phyloP scores from a whole-genome alignment of 192 early-diverging fungal species.

The Gryganskiella cystojenkinii region DNA sequence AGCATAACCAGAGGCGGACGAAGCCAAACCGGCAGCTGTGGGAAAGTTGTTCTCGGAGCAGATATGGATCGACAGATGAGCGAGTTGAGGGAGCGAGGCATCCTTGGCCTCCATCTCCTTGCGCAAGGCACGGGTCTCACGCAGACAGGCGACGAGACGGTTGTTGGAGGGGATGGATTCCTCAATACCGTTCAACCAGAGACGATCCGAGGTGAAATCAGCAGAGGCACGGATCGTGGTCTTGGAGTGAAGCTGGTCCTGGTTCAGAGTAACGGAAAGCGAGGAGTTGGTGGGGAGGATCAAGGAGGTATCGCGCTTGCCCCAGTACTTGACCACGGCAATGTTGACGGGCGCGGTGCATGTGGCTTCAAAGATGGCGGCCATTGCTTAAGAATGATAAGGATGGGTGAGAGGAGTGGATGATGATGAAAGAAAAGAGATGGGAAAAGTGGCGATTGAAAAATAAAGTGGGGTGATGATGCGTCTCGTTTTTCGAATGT shows the following conservation, averaged over 20 bases:
- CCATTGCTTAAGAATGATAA: constrained; percentile 20
- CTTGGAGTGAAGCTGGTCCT: constrained; percentile 95
- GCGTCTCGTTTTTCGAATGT: too few relatives aligned
- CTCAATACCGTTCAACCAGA: constrained; percentile 97
- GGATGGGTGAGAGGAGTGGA: neutral
- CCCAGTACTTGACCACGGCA: constrained; percentile 99
- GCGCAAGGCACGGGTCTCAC: constrained; percentile 80
- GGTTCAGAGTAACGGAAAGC: constrained; percentile 94
- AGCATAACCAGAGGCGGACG: constrained; percentile 96
- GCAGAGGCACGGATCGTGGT: constrained; percentile 85
- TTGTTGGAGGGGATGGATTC: constrained; percentile 83
- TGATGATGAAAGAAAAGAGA: constrained; percentile 12
- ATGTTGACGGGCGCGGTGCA: constrained; percentile 99
- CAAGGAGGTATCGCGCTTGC: constrained; percentile 90
- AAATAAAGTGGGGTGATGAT: constrained; percentile 1
- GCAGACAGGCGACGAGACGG: constrained; percentile 87
- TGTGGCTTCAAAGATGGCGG: constrained; percentile 68
- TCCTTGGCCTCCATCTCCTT: constrained; percentile 69
- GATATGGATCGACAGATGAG: constrained; percentile 80
- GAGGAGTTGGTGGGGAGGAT: constrained; percentile 98
- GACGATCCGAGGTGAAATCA: constrained; percentile 73
- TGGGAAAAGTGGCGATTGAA: neutral
- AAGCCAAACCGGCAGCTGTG: constrained; percentile 97
- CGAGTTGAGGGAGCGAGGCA: constrained; percentile 62
- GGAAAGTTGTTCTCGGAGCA: constrained; percentile 99